Evolutionary conservation across 306 rosid species (phyloP).

Genomic region (Hippophae gyantsensis): DNA sequence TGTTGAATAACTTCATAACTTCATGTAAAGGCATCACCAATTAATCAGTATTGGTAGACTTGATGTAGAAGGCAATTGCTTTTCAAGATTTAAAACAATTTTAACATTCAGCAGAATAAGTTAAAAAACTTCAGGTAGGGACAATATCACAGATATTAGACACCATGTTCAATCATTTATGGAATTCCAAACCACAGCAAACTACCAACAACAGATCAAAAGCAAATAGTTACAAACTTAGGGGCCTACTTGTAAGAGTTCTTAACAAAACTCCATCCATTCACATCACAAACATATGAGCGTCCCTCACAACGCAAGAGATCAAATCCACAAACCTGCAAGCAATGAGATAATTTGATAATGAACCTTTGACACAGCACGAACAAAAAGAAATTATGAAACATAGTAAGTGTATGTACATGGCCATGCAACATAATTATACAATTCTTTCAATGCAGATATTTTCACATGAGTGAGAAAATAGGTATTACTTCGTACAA

Average conservation of each 20-base stretch:
- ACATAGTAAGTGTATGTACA: not conserved
- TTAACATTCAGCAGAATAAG: not conserved
- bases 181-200: slow-evolving; percentile 11
- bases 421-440: not conserved
- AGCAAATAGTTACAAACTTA: slow-evolving; percentile 10
- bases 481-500: too few relatives aligned
- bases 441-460: too few relatives aligned
- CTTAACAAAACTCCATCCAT: slow-evolving; percentile 99
- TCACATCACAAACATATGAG: slow-evolving; percentile 96
- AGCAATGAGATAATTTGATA: slow-evolving; percentile 17
- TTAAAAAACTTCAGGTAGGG: too few relatives aligned
- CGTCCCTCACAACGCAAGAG: slow-evolving; percentile 89
- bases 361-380: slow-evolving; percentile 12
- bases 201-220: slow-evolving; percentile 9
- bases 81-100: not conserved
- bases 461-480: too few relatives aligned
- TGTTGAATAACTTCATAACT: too few relatives aligned
- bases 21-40: too few relatives aligned
- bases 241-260: slow-evolving; percentile 77
- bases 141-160: too few relatives aligned
- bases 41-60: too few relatives aligned
- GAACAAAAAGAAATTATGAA: slow-evolving; percentile 1
- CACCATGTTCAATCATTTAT: not conserved
- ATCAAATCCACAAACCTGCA: slow-evolving; percentile 98
- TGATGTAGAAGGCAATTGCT: not conserved